Evolutionary conservation across 116 monocot genomes (phyloP).

Genomic region (Posidonia oceanica): DNA sequence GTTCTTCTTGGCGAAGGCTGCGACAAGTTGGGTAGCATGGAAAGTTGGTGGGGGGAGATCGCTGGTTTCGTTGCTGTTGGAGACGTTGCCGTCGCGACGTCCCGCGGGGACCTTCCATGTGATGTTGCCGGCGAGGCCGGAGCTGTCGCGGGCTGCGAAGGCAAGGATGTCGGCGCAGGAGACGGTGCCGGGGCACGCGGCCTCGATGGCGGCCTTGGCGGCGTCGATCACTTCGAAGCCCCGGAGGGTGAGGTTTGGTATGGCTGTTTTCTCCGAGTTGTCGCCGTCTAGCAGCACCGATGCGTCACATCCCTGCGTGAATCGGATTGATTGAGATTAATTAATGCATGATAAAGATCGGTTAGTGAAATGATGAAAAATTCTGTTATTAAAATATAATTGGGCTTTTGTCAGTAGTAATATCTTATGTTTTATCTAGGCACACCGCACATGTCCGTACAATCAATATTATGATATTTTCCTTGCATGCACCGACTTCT

Average conservation of each 20-base stretch:
- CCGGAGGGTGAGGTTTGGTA: conserved; percentile 24
- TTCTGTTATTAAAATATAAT: no score
- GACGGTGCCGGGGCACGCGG: conserved; percentile 18
- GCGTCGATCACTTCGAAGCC: conserved; percentile 27
- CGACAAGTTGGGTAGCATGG: conserved; percentile 7
- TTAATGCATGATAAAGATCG: no score
- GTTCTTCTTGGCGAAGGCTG: conserved; percentile 11
- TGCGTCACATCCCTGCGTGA: conserved; percentile 43
- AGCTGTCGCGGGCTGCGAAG: conserved; percentile 37
- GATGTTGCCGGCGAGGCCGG: conserved; percentile 21
- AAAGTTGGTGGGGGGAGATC: conserved; percentile 11
- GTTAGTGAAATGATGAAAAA: no score
- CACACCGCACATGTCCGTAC: no score
- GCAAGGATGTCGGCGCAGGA: conserved; percentile 53
- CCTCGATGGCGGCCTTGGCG: conserved; percentile 20
- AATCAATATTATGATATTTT: no score
- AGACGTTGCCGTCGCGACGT: conserved; percentile 21
- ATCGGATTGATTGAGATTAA: no score
- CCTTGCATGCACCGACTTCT: no score
- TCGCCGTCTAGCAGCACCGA: conserved; percentile 42
- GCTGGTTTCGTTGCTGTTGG: conserved; percentile 3
- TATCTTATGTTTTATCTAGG: no score
- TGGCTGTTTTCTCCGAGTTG: conserved; percentile 15
- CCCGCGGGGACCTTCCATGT: conserved; percentile 22
- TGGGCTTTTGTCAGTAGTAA: no score